These are phyloP conservation scores for Datura wrightii DNA, from an alignment of 257 asterid genomes.

Conservation along the genomic window DNA sequence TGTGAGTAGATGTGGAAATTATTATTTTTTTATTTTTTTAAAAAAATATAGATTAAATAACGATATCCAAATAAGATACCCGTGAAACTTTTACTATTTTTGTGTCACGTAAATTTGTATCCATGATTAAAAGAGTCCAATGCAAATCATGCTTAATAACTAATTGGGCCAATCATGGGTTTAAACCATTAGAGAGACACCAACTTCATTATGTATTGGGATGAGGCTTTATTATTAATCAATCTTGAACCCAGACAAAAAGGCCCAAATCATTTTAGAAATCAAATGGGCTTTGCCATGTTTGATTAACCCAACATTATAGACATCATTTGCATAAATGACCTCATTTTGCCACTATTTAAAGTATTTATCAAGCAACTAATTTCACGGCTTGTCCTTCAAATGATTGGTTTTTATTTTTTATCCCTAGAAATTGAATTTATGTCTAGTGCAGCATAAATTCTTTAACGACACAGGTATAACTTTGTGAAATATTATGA, in stretches of 20 bases:
- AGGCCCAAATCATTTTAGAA: neutral
- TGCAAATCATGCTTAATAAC: neutral
- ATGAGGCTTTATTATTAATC: neutral
- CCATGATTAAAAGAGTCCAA: neutral
- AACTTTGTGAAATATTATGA: too few species aligned
- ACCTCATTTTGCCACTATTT: neutral
- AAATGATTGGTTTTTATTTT: too few species aligned
- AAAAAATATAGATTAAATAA: neutral
- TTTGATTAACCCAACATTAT: neutral
- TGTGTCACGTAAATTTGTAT: neutral
- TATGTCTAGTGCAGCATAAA: too few species aligned
- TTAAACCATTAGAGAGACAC: neutral
- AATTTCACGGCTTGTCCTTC: too few species aligned
- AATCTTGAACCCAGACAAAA: neutral
- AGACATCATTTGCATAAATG: neutral
- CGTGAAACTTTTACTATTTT: neutral
- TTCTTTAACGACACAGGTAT: too few species aligned
- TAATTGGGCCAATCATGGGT: slow-evolving; percentile 2
- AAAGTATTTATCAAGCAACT: neutral
- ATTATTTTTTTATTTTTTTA: too few species aligned
- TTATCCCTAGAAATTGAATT: too few species aligned
- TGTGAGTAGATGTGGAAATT: neutral
- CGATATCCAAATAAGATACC: neutral
- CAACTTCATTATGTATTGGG: too few species aligned
- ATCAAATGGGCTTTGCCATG: neutral